A percentile compares a stretch with the other conserved stretches of the same genome.
Evolutionary conservation across 352 stramenopile genomes (phyloP).

Genomic region (Phytopythium chamaehyphon): DNA sequence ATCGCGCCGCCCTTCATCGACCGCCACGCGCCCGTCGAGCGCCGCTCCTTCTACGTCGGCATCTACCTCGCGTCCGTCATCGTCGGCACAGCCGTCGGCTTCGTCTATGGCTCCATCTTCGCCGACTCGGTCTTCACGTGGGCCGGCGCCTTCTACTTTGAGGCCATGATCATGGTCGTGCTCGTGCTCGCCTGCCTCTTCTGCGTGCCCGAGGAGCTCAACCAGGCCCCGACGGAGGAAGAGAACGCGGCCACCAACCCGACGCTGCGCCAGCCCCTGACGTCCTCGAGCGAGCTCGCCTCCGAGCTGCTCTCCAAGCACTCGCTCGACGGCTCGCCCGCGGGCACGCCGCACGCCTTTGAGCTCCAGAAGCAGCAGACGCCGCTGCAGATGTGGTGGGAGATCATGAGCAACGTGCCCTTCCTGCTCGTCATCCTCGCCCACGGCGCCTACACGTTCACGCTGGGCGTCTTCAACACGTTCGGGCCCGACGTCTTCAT

Average conservation of each 20-base stretch:
- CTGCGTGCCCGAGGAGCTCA: constrained; percentile 35
- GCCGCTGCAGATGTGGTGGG: constrained; percentile 29
- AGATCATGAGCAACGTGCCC: constrained; percentile 47
- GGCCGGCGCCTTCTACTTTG: constrained; percentile 77
- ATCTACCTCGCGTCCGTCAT: constrained; percentile 88
- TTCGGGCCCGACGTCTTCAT: constrained; percentile 82
- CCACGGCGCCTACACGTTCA: constrained; percentile 76
- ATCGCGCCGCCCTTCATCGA: constrained; percentile 88
- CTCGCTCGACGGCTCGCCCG: constrained; percentile 10
- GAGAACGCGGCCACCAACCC: constrained; percentile 4
- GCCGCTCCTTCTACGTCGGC: constrained; percentile 75
- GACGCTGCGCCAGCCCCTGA: constrained; percentile 11
- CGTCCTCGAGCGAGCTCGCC: constrained; percentile 24
- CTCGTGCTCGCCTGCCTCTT: constrained; percentile 54
- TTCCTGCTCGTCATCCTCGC: constrained; percentile 69
- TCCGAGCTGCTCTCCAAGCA: constrained; percentile 22
- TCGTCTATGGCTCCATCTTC: constrained; percentile 67
- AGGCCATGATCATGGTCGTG: constrained; percentile 70
- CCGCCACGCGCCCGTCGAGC: constrained; percentile 43
- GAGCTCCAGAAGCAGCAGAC: constrained; percentile 14
- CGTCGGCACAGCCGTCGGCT: constrained; percentile 74
- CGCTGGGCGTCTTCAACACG: constrained; percentile 63
- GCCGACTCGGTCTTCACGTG: constrained; percentile 54
- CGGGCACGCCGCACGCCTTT: background rate
- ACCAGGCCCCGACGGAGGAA: constrained; percentile 29